Conservation (phyloP, 2,329 filamentous ascomycete genomes). For the Clarireedia paspali region DNA sequence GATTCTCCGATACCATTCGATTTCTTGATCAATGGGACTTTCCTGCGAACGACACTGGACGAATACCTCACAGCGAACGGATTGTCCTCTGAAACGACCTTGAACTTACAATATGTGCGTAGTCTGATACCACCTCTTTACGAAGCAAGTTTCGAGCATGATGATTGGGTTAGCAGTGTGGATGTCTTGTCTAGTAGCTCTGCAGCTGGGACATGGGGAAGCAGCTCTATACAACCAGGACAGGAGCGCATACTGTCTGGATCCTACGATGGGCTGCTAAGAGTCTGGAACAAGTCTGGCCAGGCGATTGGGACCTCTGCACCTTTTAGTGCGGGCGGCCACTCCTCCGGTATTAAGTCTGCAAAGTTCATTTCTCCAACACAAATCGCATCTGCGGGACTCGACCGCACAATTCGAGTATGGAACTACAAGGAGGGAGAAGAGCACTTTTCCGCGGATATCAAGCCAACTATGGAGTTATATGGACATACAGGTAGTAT, state of each 20-base stretch:
- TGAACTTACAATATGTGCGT: constrained; percentile 88
- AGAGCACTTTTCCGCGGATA: constrained; percentile 44
- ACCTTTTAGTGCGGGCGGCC: constrained; percentile 58
- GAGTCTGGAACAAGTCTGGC: constrained; percentile 87
- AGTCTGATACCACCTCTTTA: constrained; percentile 84
- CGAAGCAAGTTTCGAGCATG: constrained; percentile 88
- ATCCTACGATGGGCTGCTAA: constrained; percentile 81
- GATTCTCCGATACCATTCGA: constrained; percentile 70
- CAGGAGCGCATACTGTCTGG: constrained; percentile 79
- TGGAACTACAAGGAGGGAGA: constrained; percentile 77
- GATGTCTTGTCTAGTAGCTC: constrained; percentile 70
- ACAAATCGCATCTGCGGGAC: constrained; percentile 72
- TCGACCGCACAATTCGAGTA: constrained; percentile 78
- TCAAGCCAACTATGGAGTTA: constrained; percentile 71
- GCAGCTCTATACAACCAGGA: constrained; percentile 40
- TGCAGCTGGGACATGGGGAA: constrained; percentile 49
- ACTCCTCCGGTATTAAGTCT: constrained; percentile 70
- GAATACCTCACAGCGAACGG: constrained; percentile 83
- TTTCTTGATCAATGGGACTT: constrained; percentile 91
- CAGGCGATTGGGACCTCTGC: constrained; percentile 72
- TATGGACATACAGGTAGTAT: constrained; percentile 74
- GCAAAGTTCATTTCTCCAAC: constrained; percentile 73
- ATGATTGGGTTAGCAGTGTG: constrained; percentile 90
- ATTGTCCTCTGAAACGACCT: constrained; percentile 77
- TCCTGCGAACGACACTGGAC: constrained; percentile 81